Conservation (phyloP, 441 rosid genomes). For the Macaranga tanarius region DNA sequence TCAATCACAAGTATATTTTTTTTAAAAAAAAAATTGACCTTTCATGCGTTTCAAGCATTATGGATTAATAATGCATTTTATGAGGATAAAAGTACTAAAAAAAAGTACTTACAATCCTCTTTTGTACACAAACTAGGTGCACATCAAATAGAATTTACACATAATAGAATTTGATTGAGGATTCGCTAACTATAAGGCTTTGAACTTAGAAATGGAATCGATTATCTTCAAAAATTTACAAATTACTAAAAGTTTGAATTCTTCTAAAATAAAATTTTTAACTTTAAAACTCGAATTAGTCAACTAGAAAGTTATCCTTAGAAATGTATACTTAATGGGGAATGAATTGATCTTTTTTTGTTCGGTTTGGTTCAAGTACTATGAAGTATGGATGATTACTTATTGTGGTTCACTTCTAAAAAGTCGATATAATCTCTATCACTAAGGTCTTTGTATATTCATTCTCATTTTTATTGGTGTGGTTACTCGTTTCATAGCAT, state of each 20-base stretch:
- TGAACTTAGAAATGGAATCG: neutral
- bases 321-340: neutral
- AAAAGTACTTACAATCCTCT: neutral
- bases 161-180: too few species aligned
- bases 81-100: neutral
- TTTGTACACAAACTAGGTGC: neutral
- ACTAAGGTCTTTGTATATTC: slow-evolving; percentile 56
- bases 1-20: too few species aligned
- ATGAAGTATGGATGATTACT: slow-evolving; percentile 90
- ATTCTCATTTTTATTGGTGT: slow-evolving; percentile 54
- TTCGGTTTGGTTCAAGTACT: slow-evolving; percentile 49
- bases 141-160: neutral
- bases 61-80: neutral
- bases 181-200: too few species aligned
- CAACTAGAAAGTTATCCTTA: neutral
- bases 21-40: too few species aligned
- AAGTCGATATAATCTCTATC: slow-evolving; percentile 57
- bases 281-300: neutral
- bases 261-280: neutral
- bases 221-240: neutral
- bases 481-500: slow-evolving; percentile 55
- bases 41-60: neutral
- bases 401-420: slow-evolving; percentile 65
- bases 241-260: neutral
- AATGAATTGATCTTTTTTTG: neutral